phyloP scores from a whole-genome alignment of 2,329 filamentous ascomycete species.

The Verticillium albo-atrum region DNA sequence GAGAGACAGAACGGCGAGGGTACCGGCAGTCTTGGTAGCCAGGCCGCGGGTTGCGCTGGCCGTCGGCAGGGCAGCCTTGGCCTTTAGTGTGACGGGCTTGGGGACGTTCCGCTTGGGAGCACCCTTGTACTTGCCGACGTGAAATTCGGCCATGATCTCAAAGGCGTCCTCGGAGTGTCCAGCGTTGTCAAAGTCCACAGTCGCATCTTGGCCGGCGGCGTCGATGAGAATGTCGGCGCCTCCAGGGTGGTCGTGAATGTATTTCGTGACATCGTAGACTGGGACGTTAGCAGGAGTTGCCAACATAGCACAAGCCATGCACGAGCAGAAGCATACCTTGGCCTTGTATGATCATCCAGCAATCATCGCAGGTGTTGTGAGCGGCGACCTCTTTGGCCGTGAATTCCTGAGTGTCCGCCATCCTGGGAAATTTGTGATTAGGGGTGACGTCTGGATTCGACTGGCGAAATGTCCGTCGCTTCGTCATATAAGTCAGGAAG shows the following conservation, averaged over 20 bases:
- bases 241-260: slow-evolving; percentile 59
- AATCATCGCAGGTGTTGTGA: slow-evolving; percentile 42
- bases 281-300: background rate
- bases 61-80: slow-evolving; percentile 4
- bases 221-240: slow-evolving; percentile 76
- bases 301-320: background rate
- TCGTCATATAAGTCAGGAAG: background rate
- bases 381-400: slow-evolving; percentile 38
- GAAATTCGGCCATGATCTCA: slow-evolving; percentile 34
- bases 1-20: slow-evolving; percentile 13
- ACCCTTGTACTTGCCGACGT: slow-evolving; percentile 32
- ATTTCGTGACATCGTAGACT: slow-evolving; percentile 58
- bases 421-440: background rate
- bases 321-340: slow-evolving; percentile 33
- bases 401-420: slow-evolving; percentile 19
- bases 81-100: slow-evolving; percentile 17
- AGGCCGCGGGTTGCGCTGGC: slow-evolving; percentile 5
- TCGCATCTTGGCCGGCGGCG: slow-evolving; percentile 72
- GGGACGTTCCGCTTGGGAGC: slow-evolving; percentile 14
- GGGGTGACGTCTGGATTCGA: background rate
- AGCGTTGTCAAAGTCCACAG: slow-evolving; percentile 77
- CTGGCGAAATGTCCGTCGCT: background rate
- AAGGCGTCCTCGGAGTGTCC: slow-evolving; percentile 67
- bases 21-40: slow-evolving; percentile 10
- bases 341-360: slow-evolving; percentile 53